Conservation (phyloP, 768 basidiomycete species). For the Mycena maculata region DNA sequence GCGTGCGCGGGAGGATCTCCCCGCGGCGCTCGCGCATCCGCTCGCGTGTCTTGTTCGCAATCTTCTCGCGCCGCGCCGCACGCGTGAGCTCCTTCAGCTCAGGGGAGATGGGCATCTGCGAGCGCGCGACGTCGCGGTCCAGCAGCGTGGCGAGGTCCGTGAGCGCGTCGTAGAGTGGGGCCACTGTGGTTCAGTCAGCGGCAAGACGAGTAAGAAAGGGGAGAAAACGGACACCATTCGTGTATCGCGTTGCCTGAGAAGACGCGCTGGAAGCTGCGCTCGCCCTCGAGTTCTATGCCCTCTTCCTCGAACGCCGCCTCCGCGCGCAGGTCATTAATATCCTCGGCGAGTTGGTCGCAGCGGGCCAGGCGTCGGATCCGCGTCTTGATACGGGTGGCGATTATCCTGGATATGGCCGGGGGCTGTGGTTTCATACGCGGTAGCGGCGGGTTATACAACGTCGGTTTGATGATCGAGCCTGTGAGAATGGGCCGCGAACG, state of each 20-base stretch:
- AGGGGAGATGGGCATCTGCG: constrained; percentile 55
- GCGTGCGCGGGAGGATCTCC: constrained; percentile 63
- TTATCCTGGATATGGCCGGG: constrained; percentile 74
- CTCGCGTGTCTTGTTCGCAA: constrained; percentile 74
- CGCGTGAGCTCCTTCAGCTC: constrained; percentile 61
- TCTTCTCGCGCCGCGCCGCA: constrained; percentile 68
- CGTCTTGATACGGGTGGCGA: constrained; percentile 56
- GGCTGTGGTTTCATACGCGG: constrained; percentile 89
- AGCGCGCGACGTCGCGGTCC: constrained; percentile 55
- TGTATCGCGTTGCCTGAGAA: constrained; percentile 37
- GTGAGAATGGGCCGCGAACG: constrained; percentile 76
- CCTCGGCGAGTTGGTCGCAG: constrained; percentile 45
- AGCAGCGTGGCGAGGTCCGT: constrained; percentile 48
- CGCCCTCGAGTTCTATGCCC: constrained; percentile 26
- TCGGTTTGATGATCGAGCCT: constrained; percentile 74
- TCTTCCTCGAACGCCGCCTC: constrained; percentile 43
- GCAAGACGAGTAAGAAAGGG: neutral
- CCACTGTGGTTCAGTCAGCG: constrained; percentile 42
- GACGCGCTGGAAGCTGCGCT: constrained; percentile 1
- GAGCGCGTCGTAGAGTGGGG: constrained; percentile 48
- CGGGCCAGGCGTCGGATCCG: constrained; percentile 57
- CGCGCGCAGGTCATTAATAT: constrained; percentile 42
- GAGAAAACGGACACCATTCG: constrained; percentile 56
- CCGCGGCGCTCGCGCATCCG: constrained; percentile 71
- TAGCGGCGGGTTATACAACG: constrained; percentile 73